Evolutionary conservation across 1,139 yeast genomes (phyloP).

Genomic region (Debaryomycetaceae sp.): DNA sequence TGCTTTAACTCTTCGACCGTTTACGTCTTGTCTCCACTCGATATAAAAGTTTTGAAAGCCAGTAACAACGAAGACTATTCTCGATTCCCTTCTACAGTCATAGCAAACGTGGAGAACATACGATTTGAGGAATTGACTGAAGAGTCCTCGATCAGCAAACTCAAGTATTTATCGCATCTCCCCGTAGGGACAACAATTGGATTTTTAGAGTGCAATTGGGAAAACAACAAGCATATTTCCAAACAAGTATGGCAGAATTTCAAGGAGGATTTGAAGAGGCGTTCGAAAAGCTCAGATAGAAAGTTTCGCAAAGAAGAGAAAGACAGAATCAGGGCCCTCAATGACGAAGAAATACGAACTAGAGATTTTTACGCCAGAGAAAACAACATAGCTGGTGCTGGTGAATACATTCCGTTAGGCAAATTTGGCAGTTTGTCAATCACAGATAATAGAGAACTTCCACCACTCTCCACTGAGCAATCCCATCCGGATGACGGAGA

Average conservation of each 20-base stretch:
- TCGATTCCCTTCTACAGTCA: conserved; percentile 62
- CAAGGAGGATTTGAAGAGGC: conserved; percentile 55
- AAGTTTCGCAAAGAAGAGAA: conserved; percentile 66
- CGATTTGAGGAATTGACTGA: conserved; percentile 58
- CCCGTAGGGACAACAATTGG: conserved; percentile 86
- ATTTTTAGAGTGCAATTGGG: conserved; percentile 85
- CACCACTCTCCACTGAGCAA: conserved; percentile 13
- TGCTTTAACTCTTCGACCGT: conserved; percentile 63
- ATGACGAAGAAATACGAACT: conserved; percentile 57
- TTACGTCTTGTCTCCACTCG: conserved; percentile 73
- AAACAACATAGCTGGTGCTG: conserved; percentile 31
- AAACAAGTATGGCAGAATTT: conserved; percentile 54
- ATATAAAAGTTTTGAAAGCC: conserved; percentile 65
- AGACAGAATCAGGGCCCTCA: conserved; percentile 56
- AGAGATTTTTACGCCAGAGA: conserved; percentile 57
- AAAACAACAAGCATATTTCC: conserved; percentile 36
- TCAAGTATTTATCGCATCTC: conserved; percentile 74
- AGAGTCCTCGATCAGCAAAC: conserved; percentile 52
- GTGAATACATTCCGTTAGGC: conserved; percentile 8
- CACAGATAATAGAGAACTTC: conserved; percentile 27
- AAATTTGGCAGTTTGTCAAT: conserved; percentile 31
- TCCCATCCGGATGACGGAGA: conserved; percentile 6
- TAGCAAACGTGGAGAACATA: conserved; percentile 67
- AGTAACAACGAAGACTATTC: conserved; percentile 58
- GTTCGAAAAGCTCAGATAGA: conserved; percentile 51